Evolutionary conservation across 129 eudicot species (phyloP).

Genomic region (Scalesia atractyloides): DNA sequence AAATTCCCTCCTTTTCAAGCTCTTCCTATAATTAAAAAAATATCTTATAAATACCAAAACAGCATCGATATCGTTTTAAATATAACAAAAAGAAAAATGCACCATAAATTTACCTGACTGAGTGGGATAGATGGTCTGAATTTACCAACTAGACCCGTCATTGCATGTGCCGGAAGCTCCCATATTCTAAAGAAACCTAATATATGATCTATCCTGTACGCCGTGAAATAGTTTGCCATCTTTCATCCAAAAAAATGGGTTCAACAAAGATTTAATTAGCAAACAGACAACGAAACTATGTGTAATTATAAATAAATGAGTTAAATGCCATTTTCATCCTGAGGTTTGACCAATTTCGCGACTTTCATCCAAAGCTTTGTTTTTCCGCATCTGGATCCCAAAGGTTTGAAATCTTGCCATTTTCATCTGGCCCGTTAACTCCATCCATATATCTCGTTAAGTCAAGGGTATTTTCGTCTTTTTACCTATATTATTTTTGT

Average conservation of each 20-base stretch:
- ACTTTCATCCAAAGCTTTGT: no score
- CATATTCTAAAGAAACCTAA: constrained; percentile 98
- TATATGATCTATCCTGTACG: constrained; percentile 94
- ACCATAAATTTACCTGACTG: constrained; percentile 65
- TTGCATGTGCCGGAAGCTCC: constrained; percentile 99
- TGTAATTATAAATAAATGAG: not conserved
- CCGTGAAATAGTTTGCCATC: constrained; percentile 98
- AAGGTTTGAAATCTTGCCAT: no score
- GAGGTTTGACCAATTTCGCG: no score
- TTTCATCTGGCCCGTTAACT: no score
- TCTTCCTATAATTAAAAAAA: constrained; percentile 66
- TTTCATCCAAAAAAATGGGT: constrained; percentile 31
- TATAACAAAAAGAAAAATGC: not conserved
- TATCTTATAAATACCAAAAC: constrained; percentile 11
- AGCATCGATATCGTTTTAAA: not conserved
- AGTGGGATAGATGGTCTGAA: constrained; percentile 97
- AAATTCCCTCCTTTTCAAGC: constrained; percentile 92
- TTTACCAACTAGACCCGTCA: constrained; percentile 94
- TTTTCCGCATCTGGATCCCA: no score
- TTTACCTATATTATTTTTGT: no score
- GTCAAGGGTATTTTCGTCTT: no score
- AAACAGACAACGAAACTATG: not conserved
- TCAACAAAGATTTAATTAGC: constrained; percentile 11
- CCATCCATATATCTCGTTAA: no score
- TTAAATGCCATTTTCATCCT: no score